Conservation (phyloP, 73 alveolate genomes). For the Paramecium pentaurelia region DNA sequence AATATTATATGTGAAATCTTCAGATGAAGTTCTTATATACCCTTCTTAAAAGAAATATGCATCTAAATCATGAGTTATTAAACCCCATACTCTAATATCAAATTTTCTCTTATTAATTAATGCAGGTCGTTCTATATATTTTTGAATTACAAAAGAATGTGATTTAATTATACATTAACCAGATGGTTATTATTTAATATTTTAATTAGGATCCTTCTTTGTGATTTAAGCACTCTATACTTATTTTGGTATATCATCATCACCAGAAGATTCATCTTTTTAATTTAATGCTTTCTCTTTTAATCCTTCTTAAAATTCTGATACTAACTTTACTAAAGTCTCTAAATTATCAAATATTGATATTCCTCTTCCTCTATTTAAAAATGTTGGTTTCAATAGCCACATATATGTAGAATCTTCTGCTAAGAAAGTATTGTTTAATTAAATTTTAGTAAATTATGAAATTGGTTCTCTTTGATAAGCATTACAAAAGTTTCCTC, state of each 20-base stretch:
- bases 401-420: slow-evolving; percentile 41
- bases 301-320: slow-evolving; percentile 46
- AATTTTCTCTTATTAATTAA: slow-evolving; percentile 79
- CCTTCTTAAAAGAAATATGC: slow-evolving; percentile 90
- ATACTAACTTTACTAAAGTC: slow-evolving; percentile 29
- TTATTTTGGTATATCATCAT: background rate
- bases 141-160: slow-evolving; percentile 65
- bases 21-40: slow-evolving; percentile 88
- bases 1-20: slow-evolving; percentile 62
- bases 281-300: slow-evolving; percentile 41
- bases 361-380: slow-evolving; percentile 87
- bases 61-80: slow-evolving; percentile 79
- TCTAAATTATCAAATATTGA: slow-evolving; percentile 70
- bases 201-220: background rate
- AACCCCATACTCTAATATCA: slow-evolving; percentile 94
- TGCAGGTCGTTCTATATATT: slow-evolving; percentile 90
- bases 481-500: slow-evolving; percentile 37
- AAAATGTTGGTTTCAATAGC: slow-evolving; percentile 73
- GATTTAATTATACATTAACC: slow-evolving; percentile 24
- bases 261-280: slow-evolving; percentile 28
- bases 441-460: background rate
- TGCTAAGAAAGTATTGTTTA: slow-evolving; percentile 20
- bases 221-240: background rate
- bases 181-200: background rate
- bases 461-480: slow-evolving; percentile 29